phyloP scores from a whole-genome alignment of 2,329 filamentous ascomycete species.

The Aureobasidium sp. region DNA sequence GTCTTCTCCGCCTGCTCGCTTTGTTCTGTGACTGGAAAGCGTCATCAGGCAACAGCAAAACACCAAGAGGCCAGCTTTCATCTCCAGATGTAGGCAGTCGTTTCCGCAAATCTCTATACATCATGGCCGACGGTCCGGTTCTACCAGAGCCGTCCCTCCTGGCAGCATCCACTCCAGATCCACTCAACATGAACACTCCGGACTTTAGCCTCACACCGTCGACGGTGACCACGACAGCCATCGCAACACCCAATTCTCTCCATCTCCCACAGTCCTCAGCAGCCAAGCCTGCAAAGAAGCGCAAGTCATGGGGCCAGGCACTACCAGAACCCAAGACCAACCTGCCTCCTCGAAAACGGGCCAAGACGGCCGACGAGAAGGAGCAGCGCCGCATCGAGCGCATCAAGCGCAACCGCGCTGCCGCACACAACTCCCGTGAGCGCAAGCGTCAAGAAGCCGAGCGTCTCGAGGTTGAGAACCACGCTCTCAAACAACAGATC shows the following conservation, averaged over 20 bases:
- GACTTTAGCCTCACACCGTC: slow-evolving; percentile 12
- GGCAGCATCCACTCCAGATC: slow-evolving; percentile 13
- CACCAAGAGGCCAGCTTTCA: slow-evolving; percentile 9
- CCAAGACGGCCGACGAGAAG: slow-evolving; percentile 98
- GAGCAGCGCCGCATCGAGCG: slow-evolving; percentile 96
- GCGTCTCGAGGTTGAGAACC: slow-evolving; percentile 53
- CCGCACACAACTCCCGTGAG: slow-evolving; percentile 92
- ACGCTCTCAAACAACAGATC: slow-evolving; percentile 17
- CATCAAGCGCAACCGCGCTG: slow-evolving; percentile 90
- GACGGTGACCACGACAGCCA: not conserved
- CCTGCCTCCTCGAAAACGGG: slow-evolving; percentile 89
- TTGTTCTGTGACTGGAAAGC: slow-evolving; percentile 6
- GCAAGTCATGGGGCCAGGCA: slow-evolving; percentile 98
- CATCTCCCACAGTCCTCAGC: slow-evolving; percentile 16
- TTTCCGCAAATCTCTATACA: not conserved
- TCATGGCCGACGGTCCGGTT: slow-evolving; percentile 14
- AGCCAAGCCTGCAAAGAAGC: slow-evolving; percentile 71
- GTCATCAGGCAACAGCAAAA: slow-evolving; percentile 9
- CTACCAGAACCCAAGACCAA: slow-evolving; percentile 95
- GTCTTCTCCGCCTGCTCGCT: not conserved
- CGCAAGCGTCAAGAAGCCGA: slow-evolving; percentile 88
- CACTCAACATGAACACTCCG: slow-evolving; percentile 17
- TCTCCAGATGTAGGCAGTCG: slow-evolving; percentile 14
- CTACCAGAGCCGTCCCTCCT: slow-evolving; percentile 1
- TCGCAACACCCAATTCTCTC: not conserved